phyloP scores from a whole-genome alignment of 306 rosid genomes.

The Elaeagnus macrophylla region DNA sequence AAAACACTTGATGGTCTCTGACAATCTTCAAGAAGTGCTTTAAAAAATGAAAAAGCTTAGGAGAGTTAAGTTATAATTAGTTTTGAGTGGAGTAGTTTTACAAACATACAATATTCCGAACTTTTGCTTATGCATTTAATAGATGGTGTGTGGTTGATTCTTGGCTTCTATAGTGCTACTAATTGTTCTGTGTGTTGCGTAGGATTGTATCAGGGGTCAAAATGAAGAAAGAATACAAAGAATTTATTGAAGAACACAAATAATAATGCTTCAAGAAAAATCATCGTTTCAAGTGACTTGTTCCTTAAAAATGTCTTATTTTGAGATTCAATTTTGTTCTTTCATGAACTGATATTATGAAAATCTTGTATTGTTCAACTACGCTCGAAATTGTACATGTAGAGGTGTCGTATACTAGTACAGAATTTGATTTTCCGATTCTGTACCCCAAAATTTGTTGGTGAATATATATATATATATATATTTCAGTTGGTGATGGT shows the following conservation, averaged over 20 bases:
- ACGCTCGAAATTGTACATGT: slow-evolving; percentile 20
- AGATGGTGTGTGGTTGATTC: slow-evolving; percentile 6
- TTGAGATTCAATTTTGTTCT: slow-evolving; percentile 56
- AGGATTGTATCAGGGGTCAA: slow-evolving; percentile 84
- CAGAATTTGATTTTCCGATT: background rate
- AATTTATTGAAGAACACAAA: slow-evolving; percentile 62
- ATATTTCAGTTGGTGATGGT: too few relatives aligned
- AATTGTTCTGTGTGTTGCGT: slow-evolving; percentile 19
- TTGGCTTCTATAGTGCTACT: background rate
- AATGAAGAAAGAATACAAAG: slow-evolving; percentile 87
- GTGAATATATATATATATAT: too few relatives aligned
- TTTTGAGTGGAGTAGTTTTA: too few relatives aligned
- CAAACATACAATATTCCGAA: too few relatives aligned
- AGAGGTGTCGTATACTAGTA: slow-evolving; percentile 7
- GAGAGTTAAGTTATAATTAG: too few relatives aligned
- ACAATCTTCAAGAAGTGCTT: too few relatives aligned
- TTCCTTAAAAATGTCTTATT: slow-evolving; percentile 7
- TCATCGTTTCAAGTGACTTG: background rate
- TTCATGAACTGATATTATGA: slow-evolving; percentile 30
- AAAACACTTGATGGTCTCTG: too few relatives aligned
- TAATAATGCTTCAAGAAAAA: slow-evolving; percentile 28
- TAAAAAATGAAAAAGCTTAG: too few relatives aligned
- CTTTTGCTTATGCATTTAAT: too few relatives aligned
- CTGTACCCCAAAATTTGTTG: too few relatives aligned
- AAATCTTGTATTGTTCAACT: slow-evolving; percentile 14